A percentile compares a stretch with the other conserved stretches of the same genome.
These are phyloP conservation scores for Dentipellis fragilis DNA, from an alignment of 768 basidiomycete genomes.

Conservation along the genomic window DNA sequence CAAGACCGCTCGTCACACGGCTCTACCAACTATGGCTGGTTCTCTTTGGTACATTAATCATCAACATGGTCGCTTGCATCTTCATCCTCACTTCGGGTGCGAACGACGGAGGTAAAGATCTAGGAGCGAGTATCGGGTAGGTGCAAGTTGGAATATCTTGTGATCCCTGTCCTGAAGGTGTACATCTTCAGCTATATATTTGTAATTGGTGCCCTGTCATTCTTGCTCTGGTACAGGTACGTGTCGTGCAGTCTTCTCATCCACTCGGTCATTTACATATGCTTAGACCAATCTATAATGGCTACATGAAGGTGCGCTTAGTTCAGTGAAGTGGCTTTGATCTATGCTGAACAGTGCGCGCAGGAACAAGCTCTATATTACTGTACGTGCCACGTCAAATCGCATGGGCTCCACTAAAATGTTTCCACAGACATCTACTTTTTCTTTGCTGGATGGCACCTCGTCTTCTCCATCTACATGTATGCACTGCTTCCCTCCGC, in stretches of 20 bases:
- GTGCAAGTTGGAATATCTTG: constrained; percentile 18
- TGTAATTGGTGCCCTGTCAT: constrained; percentile 69
- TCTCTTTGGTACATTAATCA: constrained; percentile 65
- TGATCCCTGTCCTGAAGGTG: constrained; percentile 11
- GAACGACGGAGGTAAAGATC: constrained; percentile 64
- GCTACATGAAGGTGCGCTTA: constrained; percentile 80
- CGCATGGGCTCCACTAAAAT: constrained; percentile 1
- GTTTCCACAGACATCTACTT: constrained; percentile 76
- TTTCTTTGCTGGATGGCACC: constrained; percentile 92
- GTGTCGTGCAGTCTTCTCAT: constrained; percentile 18
- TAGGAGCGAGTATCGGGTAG: constrained; percentile 77
- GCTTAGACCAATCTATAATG: constrained; percentile 87
- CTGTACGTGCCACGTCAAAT: constrained; percentile 39
- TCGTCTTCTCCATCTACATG: constrained; percentile 90
- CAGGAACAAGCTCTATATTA: constrained; percentile 92
- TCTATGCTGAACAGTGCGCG: constrained; percentile 13
- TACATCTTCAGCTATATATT: constrained; percentile 55
- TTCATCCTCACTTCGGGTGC: constrained; percentile 73
- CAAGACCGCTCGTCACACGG: constrained; percentile 70
- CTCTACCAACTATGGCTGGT: constrained; percentile 94
- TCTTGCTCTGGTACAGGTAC: constrained; percentile 92
- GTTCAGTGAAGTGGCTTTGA: constrained; percentile 6
- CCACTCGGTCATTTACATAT: constrained; percentile 7
- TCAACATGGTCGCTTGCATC: constrained; percentile 90
- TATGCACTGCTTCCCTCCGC: constrained; percentile 26